phyloP scores from a whole-genome alignment of 768 basidiomycete species.

The Russula vinacea region DNA sequence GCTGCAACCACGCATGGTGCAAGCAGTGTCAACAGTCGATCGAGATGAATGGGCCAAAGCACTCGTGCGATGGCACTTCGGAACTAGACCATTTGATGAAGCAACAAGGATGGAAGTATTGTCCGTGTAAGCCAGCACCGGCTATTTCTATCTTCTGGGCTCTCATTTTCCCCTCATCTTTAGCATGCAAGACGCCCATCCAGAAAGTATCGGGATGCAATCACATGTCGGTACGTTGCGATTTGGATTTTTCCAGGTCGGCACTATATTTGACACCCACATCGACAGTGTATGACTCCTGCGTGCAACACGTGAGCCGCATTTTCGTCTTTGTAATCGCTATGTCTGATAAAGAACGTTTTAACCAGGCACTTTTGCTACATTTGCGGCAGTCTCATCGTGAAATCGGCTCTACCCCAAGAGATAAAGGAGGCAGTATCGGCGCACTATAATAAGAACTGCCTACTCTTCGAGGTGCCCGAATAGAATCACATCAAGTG shows the following conservation, averaged over 20 bases:
- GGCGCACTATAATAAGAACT: constrained; percentile 37
- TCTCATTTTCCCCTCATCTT: not conserved
- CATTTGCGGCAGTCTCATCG: constrained; percentile 47
- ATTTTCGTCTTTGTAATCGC: not conserved
- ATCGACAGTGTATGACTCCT: constrained; percentile 50
- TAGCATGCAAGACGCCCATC: constrained; percentile 49
- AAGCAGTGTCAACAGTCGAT: constrained; percentile 35
- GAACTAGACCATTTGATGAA: constrained; percentile 37
- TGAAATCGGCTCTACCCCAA: constrained; percentile 38
- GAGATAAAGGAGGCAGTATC: constrained; percentile 37
- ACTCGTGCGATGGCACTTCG: constrained; percentile 37
- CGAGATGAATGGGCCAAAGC: constrained; percentile 27
- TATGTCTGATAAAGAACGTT: constrained; percentile 4
- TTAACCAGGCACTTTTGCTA: constrained; percentile 50
- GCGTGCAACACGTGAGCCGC: constrained; percentile 49
- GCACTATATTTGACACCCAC: not conserved
- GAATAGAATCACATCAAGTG: not conserved
- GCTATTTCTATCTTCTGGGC: not conserved
- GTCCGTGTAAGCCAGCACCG: constrained; percentile 33
- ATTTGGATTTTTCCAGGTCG: not conserved
- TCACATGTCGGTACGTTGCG: constrained; percentile 52
- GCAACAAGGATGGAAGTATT: constrained; percentile 37
- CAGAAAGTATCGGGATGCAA: constrained; percentile 53
- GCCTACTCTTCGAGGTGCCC: constrained; percentile 37
- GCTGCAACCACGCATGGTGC: constrained; percentile 37